phyloP scores from a whole-genome alignment of 768 basidiomycete species.

The Clavulina sp. region DNA sequence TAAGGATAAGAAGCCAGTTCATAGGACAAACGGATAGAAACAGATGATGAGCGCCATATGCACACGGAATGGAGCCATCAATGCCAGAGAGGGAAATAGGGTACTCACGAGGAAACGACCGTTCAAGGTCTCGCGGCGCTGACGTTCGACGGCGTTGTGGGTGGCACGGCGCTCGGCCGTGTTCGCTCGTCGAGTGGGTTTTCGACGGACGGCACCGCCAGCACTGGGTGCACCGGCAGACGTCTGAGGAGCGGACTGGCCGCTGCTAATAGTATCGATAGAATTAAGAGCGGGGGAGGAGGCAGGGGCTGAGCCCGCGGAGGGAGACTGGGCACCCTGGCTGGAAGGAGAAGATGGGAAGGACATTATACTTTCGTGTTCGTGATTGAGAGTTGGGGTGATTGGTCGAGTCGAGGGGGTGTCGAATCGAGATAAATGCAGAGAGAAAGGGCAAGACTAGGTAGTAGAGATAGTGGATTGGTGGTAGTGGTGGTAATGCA shows the following conservation, averaged over 20 bases:
- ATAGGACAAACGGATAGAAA: too few relatives aligned
- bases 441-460: slow-evolving; percentile 8
- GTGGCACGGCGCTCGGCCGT: slow-evolving; percentile 92
- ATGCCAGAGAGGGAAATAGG: not conserved
- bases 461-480: too few relatives aligned
- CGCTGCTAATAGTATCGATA: slow-evolving; percentile 4
- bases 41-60: too few relatives aligned
- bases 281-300: slow-evolving; percentile 10
- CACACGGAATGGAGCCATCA: too few relatives aligned
- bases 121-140: slow-evolving; percentile 84
- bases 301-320: slow-evolving; percentile 7
- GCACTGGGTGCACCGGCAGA: not conserved
- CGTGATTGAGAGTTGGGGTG: too few relatives aligned
- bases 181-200: slow-evolving; percentile 77
- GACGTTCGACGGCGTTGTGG: slow-evolving; percentile 94
- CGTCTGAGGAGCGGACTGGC: slow-evolving; percentile 3
- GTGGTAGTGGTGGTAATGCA: too few relatives aligned
- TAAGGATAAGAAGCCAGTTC: too few relatives aligned
- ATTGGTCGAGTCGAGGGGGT: slow-evolving; percentile 9
- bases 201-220: slow-evolving; percentile 40
- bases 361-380: too few relatives aligned
- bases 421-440: slow-evolving; percentile 11
- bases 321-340: slow-evolving; percentile 1
- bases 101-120: slow-evolving; percentile 64
- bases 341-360: slow-evolving; percentile 11